A percentile compares a stretch with the other conserved stretches of the same genome.
These are phyloP conservation scores for Graphilbum ipis-grandicollis DNA, from an alignment of 2,329 filamentous ascomycete genomes.

Conservation along the genomic window DNA sequence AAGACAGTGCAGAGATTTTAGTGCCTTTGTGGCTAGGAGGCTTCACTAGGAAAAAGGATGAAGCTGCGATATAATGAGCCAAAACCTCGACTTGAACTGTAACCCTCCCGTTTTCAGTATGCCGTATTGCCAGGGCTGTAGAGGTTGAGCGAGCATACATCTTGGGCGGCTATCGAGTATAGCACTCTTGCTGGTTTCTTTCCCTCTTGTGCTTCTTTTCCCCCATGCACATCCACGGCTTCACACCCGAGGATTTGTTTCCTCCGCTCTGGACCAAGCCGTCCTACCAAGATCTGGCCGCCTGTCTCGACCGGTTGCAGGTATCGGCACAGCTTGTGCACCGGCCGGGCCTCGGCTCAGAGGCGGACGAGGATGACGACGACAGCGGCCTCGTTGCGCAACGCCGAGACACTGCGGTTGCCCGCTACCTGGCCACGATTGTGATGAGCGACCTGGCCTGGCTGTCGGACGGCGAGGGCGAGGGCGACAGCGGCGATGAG, in stretches of 20 bases:
- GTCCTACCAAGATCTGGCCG: slow-evolving; percentile 42
- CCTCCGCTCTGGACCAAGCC: slow-evolving; percentile 74
- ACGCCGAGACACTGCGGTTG: slow-evolving; percentile 23
- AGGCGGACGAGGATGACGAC: slow-evolving; percentile 42
- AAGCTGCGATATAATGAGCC: too few species aligned
- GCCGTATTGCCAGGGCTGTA: too few species aligned
- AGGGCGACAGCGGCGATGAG: too few species aligned
- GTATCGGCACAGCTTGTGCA: neutral
- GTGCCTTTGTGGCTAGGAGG: too few species aligned
- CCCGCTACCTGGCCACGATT: slow-evolving; percentile 51
- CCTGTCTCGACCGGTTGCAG: slow-evolving; percentile 47
- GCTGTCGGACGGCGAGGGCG: too few species aligned
- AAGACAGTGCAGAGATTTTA: too few species aligned
- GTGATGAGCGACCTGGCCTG: slow-evolving; percentile 50
- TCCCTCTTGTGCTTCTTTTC: neutral
- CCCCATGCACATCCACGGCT: slow-evolving; percentile 3
- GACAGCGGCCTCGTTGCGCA: slow-evolving; percentile 24
- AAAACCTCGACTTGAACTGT: too few species aligned
- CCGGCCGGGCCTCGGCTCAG: neutral
- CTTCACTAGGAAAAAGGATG: too few species aligned
- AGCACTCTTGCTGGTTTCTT: too few species aligned
- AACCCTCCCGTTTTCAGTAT: too few species aligned
- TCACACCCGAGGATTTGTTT: slow-evolving; percentile 35
- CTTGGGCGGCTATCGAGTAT: too few species aligned
- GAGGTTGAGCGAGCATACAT: too few species aligned